phyloP scores from a whole-genome alignment of 2,329 filamentous ascomycete species.

The Alternaria arborescens region DNA sequence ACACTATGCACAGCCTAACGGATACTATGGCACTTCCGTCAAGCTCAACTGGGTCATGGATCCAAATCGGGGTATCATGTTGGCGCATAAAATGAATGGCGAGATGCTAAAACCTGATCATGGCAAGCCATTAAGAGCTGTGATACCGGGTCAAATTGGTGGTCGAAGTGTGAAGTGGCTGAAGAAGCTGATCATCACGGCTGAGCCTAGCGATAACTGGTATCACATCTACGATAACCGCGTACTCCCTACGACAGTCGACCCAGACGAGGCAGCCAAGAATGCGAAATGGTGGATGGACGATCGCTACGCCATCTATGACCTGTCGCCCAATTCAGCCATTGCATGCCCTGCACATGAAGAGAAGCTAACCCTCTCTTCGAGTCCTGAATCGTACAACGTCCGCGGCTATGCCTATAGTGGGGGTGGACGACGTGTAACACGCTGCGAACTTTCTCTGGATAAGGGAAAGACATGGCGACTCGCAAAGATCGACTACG shows the following conservation, averaged over 20 bases:
- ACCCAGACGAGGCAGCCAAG: constrained; percentile 79
- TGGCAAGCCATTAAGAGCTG: constrained; percentile 80
- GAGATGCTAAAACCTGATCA: constrained; percentile 82
- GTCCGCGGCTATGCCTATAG: constrained; percentile 86
- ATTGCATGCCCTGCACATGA: constrained; percentile 82
- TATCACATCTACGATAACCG: constrained; percentile 95
- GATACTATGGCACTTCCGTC: constrained; percentile 85
- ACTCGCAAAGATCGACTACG: constrained; percentile 79
- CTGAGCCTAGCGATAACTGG: constrained; percentile 86
- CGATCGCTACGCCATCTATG: constrained; percentile 91
- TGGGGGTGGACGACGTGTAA: constrained; percentile 84
- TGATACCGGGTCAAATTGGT: constrained; percentile 91
- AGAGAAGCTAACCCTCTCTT: constrained; percentile 66
- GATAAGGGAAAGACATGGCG: constrained; percentile 84
- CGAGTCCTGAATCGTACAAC: constrained; percentile 65
- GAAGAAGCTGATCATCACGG: constrained; percentile 79
- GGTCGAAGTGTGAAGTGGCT: constrained; percentile 95
- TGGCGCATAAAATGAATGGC: constrained; percentile 92
- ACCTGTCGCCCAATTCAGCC: constrained; percentile 86
- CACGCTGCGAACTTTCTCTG: constrained; percentile 81
- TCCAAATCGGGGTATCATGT: constrained; percentile 80
- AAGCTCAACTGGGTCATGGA: constrained; percentile 91
- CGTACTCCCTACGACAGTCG: constrained; percentile 85
- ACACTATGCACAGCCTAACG: constrained; percentile 70
- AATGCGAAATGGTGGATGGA: constrained; percentile 83